These are phyloP conservation scores for Phytophthora uliginosa DNA, from an alignment of 352 stramenopile genomes.

Conservation along the genomic window DNA sequence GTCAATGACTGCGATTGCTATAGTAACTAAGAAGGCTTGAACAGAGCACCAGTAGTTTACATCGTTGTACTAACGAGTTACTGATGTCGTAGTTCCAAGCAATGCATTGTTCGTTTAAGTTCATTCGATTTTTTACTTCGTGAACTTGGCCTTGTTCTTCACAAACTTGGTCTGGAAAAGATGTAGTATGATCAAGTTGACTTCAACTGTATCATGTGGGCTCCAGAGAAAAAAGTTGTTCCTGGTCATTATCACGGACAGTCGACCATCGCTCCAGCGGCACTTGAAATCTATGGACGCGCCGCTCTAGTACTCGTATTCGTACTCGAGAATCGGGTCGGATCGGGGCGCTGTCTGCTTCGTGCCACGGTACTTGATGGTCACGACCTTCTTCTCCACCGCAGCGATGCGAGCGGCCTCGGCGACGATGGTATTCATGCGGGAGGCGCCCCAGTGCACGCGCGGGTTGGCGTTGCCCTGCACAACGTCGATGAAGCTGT, in stretches of 20 bases:
- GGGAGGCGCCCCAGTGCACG: constrained; percentile 77
- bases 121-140: too few species aligned
- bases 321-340: constrained; percentile 64
- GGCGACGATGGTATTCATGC: constrained; percentile 84
- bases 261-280: too few species aligned
- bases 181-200: not conserved
- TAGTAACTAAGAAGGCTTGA: not conserved
- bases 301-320: constrained; percentile 56
- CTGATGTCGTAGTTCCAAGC: too few species aligned
- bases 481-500: constrained; percentile 85
- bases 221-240: too few species aligned
- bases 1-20: not conserved
- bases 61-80: too few species aligned
- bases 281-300: not conserved
- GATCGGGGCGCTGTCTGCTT: constrained; percentile 48
- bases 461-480: constrained; percentile 44
- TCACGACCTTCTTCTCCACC: constrained; percentile 72
- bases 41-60: too few species aligned
- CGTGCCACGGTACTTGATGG: constrained; percentile 67
- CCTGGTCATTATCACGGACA: too few species aligned
- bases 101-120: too few species aligned
- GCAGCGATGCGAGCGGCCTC: constrained; percentile 79
- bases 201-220: not conserved
- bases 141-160: too few species aligned
- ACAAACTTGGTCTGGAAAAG: too few species aligned